Conservation (phyloP, 2,329 filamentous ascomycete genomes). For the Scedosporium boydii region DNA sequence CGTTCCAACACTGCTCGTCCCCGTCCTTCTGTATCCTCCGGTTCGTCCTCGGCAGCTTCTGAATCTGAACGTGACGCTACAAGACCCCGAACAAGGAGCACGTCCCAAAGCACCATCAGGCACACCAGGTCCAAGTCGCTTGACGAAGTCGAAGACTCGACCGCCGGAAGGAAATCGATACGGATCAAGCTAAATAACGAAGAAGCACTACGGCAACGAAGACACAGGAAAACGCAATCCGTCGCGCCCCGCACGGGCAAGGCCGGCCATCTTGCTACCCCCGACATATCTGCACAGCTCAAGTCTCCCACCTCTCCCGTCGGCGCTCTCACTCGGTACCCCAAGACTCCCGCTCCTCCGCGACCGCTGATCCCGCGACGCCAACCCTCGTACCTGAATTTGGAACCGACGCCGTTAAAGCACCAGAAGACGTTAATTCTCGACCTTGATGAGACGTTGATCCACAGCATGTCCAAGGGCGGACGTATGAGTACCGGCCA, state of each 20-base stretch:
- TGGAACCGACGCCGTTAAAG: constrained; percentile 40
- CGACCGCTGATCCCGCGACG: constrained; percentile 81
- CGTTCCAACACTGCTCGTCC: constrained; percentile 1
- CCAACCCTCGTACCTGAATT: constrained; percentile 75
- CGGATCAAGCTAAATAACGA: constrained; percentile 84
- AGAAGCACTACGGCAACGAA: constrained; percentile 45
- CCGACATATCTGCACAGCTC: constrained; percentile 64
- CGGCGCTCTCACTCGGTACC: constrained; percentile 75
- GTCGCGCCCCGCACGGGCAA: constrained; percentile 14
- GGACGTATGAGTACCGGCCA: constrained; percentile 92
- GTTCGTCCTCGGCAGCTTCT: constrained; percentile 53
- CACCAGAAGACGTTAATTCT: constrained; percentile 90
- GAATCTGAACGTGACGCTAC: constrained; percentile 57
- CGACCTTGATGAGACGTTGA: constrained; percentile 93
- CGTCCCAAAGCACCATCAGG: constrained; percentile 23
- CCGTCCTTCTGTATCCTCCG: constrained; percentile 27
- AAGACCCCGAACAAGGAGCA: constrained; percentile 13
- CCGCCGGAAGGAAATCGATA: constrained; percentile 54
- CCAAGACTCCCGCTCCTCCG: constrained; percentile 79
- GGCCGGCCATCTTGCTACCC: constrained; percentile 14
- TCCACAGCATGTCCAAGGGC: constrained; percentile 96
- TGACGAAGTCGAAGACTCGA: background rate
- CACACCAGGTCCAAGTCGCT: constrained; percentile 56
- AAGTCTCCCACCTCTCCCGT: constrained; percentile 89
- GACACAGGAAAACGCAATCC: constrained; percentile 19